Base-by-base conservation (phyloP, 352 stramenopile genomes). In the Phytophthora meadii region DNA sequence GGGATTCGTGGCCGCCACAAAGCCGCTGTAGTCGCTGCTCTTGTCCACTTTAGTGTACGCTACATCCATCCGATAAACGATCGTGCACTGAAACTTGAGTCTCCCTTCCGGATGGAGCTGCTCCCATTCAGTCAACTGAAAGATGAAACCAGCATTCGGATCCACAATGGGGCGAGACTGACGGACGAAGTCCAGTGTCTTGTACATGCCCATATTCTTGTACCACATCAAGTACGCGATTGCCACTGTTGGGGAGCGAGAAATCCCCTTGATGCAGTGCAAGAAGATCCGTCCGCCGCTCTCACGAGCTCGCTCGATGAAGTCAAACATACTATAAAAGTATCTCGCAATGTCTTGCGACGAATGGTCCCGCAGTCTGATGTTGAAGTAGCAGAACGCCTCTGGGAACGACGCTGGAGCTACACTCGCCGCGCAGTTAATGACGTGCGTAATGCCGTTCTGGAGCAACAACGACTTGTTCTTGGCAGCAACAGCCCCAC, bases 191-290 rank as follows among this genome's bases (percentile, higher is more conserved):
- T 95, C 86, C 39, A 95, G 72, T 12, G 89, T 86, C 58, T 92
- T 79, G 55, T 94, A 88, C 72, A 95, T 84, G 11, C 76, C 77
- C 37, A 94, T 89, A 19, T 82, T 70, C 66, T 94, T 93, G 75
- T 87, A 84, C 86, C 87, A 94, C 89, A 96, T 95, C 52, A 96
- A 74, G 54, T 96, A 95, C 53, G 87, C 89, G 54, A 96, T 95
- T 9, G 87, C 86, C 77, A 96, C 93, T 1, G 89, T 93, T 15
- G 89, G 89, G 1, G 89, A 96, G 34, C 89, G 75, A 25, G 89
- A 96, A 39, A 96, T 96, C 54, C 89, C 89, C 51, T 96, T 96
- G 5, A 96, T 74, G 55, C 89, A 96, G 51, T 96, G 89, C 54
- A 96, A 75, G 53, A 95, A 94, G 25, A 96, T 79, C 45, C 90